phyloP scores from a whole-genome alignment of 2,329 filamentous ascomycete genomes.

The Ophiostoma piceae region DNA sequence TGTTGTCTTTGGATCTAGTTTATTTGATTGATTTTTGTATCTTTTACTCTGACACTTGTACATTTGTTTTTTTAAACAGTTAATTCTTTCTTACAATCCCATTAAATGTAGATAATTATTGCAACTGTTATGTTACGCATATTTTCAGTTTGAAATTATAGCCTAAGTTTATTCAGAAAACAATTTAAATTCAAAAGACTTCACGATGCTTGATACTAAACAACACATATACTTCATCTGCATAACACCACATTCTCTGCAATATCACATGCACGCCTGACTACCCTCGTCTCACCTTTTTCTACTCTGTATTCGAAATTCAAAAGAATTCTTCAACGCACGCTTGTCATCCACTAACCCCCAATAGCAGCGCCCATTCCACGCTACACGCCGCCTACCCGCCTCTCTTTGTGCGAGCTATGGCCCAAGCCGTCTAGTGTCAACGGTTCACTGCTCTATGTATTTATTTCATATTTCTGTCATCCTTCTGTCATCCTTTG shows the following conservation, averaged over 20 bases:
- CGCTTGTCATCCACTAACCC: neutral
- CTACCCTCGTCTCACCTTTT: neutral
- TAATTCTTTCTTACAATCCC: no score
- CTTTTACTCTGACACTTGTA: no score
- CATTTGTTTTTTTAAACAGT: neutral
- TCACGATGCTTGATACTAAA: neutral
- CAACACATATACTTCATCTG: neutral
- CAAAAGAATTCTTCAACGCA: neutral
- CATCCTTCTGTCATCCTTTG: neutral
- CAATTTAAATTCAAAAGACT: no score
- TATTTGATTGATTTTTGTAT: no score
- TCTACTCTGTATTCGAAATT: neutral
- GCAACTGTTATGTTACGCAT: no score
- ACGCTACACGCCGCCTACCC: conserved; percentile 1
- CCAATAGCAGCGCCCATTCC: neutral
- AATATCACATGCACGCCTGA: neutral
- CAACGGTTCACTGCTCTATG: neutral
- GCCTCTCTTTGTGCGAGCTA: neutral
- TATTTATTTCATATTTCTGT: neutral
- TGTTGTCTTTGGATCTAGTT: neutral
- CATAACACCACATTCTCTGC: neutral
- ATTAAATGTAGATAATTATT: no score
- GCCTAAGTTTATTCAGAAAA: no score
- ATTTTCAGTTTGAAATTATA: no score
- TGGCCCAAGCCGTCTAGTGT: neutral